Conservation (phyloP, 2,329 filamentous ascomycete species). For the Microcera coccophila region DNA sequence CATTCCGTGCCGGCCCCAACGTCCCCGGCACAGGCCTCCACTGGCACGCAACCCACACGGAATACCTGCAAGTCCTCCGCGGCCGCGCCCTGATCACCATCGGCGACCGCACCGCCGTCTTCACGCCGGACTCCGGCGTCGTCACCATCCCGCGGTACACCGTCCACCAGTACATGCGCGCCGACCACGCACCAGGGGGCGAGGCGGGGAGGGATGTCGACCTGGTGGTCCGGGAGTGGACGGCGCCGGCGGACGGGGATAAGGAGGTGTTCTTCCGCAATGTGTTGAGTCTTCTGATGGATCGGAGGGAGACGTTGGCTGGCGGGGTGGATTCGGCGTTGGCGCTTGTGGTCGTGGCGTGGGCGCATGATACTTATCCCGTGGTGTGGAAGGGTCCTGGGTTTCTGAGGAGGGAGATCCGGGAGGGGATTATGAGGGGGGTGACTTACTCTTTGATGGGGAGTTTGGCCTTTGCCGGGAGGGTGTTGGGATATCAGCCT, state of each 20-base stretch:
- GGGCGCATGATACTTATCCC: constrained; percentile 21
- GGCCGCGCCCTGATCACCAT: constrained; percentile 21
- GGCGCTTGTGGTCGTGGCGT: constrained; percentile 17
- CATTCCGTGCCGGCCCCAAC: constrained; percentile 9
- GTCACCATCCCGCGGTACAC: constrained; percentile 19
- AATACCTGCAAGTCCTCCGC: constrained; percentile 17
- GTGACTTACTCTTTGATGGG: constrained; percentile 8
- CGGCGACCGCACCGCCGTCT: constrained; percentile 15
- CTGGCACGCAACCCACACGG: constrained; percentile 13
- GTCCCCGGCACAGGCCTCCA: constrained; percentile 9
- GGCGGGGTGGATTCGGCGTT: constrained; percentile 11
- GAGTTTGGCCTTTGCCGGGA: background rate
- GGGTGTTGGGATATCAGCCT: constrained; percentile 6
- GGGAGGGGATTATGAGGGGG: constrained; percentile 4
- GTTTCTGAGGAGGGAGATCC: constrained; percentile 8
- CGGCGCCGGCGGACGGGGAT: constrained; percentile 19
- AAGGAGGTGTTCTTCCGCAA: constrained; percentile 24
- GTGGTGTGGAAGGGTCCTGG: constrained; percentile 17
- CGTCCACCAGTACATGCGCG: constrained; percentile 18
- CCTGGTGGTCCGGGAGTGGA: constrained; percentile 20
- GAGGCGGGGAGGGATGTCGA: constrained; percentile 10
- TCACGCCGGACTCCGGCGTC: constrained; percentile 14
- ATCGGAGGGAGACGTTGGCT: constrained; percentile 10
- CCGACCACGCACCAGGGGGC: constrained; percentile 15
- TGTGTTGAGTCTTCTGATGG: constrained; percentile 15